Base-by-base conservation (phyloP, 768 basidiomycete genomes). In the Boletus rubropictus region DNA sequence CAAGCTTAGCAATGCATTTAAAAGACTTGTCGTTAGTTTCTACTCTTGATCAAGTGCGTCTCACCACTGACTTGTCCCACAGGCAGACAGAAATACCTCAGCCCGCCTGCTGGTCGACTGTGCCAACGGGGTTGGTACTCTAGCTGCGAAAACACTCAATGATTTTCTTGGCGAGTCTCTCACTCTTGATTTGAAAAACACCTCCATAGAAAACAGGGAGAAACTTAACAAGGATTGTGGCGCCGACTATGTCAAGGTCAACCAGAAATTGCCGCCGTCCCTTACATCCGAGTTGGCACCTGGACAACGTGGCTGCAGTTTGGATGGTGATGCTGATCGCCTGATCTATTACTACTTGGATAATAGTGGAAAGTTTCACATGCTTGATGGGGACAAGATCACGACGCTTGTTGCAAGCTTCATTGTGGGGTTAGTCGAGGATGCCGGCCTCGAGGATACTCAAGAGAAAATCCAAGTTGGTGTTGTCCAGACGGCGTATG, bases 341-440 rank as follows among this genome's bases (percentile, higher is more conserved):
- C 72, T 99, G 55, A 94, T 99, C 61, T 99, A 92, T 64, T 98
- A 83, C 70, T 97, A 96, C 65, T 68, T 90, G 49, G 89, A 92
- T 62, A 80, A 84, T 49, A 72, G 76, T 25, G 75, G 79, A 28
- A 72, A 77, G 43, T 99, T 98, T 73, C 85, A 81, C 58, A 81
- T 99, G 79, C 78, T 99, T 34, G 96, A 99, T 56, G 96, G 96
- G 10, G 96, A 99, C 72, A 99, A 98, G 77, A 98, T 98, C 48
- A 89, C 96, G 4, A 84, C 87, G 1, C 76, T 99, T 29, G 91
- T 91, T 20, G 91, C 96, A 9, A 84, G 89, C 22, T 97, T 92
- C 71, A 84, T 99, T 52, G 83, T 89, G 29, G 91, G 92, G 48
- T 78, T 95, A 12, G 87, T 95, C 55, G 88, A 84, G 64, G 77